Base-by-base conservation (phyloP, 495 filamentous ascomycete species). In the Parathielavia hyrcaniae region DNA sequence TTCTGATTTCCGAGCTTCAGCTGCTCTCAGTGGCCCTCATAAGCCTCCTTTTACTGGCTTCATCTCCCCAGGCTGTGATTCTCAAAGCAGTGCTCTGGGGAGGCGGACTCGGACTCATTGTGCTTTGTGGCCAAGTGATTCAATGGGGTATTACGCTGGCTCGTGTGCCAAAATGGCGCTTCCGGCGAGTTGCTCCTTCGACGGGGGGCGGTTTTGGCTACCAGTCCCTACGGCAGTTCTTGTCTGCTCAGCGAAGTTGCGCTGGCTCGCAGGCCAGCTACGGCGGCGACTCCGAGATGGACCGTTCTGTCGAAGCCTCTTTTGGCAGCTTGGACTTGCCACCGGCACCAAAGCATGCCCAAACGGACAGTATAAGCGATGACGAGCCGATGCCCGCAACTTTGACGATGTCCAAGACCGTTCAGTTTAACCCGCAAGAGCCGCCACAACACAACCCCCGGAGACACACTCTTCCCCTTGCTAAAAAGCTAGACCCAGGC, bases 91-190 rank as follows among this genome's bases (percentile, higher is more conserved):
- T 96, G 32, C 75, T 97, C 8, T 97, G 93, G 91, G 78, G 89
- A 38, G 95, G 95, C 26, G 91, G 91, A 30, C 69, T 97, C 48
- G 79, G 80, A 50, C 63, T 95, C 17, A 85, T 95, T 49, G 73
- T 90, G 19, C 76, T 81, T 14, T 95, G 88, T 68, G 78, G 79
- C 40, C 81, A 85, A 48, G 79, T 92, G 16, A 82, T 97, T n/a
- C 82, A 77, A 68, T 96, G 89, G 89, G 89, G 86, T 38, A 85
- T 97, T 16, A 77, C 86, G 50, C 73, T 98, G 43, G 91, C 92
- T 17, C 77, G 95, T 41, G 88, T 98, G 38, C 93, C 93, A 2
- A 88, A 81, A 59, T 97, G 92, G 89, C 86, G 91, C 36, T 91
- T 97, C 61, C 81, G 84, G 59, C 82, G 84, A 19, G 69, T 58